phyloP scores from a whole-genome alignment of 352 stramenopile species.

The Pythium aquatile region DNA sequence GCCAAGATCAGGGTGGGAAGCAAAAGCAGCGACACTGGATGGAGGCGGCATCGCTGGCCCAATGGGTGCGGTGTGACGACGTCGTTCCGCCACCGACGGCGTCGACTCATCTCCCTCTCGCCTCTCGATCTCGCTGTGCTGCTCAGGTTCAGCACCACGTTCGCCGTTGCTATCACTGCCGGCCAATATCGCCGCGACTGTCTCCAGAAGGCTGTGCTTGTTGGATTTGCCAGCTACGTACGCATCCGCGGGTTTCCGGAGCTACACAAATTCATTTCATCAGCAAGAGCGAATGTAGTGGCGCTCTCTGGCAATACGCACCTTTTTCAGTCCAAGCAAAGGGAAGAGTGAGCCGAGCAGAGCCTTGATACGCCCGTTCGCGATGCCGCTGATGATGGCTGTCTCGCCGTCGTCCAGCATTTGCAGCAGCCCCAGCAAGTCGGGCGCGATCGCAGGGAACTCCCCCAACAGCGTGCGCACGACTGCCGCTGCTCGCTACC shows the following conservation, averaged over 20 bases:
- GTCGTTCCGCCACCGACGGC: neutral
- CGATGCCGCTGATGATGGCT: conserved; percentile 72
- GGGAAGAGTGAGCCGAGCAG: conserved; percentile 73
- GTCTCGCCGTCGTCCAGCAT: conserved; percentile 76
- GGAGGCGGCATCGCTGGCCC: conserved; percentile 48
- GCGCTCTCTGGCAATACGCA: neutral
- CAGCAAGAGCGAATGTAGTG: too few relatives aligned
- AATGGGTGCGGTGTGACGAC: conserved; percentile 41
- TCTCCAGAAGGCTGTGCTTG: conserved; percentile 41
- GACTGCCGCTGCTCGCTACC: conserved; percentile 40
- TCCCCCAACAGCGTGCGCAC: conserved; percentile 58
- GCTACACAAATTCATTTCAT: conserved; percentile 4
- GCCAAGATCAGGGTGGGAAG: neutral
- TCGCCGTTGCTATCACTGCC: conserved; percentile 2
- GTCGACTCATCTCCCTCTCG: neutral
- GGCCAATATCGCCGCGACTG: conserved; percentile 49
- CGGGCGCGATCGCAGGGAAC: conserved; percentile 60
- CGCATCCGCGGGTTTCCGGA: conserved; percentile 16
- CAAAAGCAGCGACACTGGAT: neutral
- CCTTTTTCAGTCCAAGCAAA: conserved; percentile 46
- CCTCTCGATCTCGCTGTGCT: neutral
- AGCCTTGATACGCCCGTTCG: conserved; percentile 64
- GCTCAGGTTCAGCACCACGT: neutral
- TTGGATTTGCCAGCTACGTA: conserved; percentile 29
- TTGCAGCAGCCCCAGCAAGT: conserved; percentile 68